A percentile compares a stretch with the other conserved stretches of the same genome.
Evolutionary conservation across 208 protist genomes (phyloP).

Genomic region (Herpetomonas tarakana): DNA sequence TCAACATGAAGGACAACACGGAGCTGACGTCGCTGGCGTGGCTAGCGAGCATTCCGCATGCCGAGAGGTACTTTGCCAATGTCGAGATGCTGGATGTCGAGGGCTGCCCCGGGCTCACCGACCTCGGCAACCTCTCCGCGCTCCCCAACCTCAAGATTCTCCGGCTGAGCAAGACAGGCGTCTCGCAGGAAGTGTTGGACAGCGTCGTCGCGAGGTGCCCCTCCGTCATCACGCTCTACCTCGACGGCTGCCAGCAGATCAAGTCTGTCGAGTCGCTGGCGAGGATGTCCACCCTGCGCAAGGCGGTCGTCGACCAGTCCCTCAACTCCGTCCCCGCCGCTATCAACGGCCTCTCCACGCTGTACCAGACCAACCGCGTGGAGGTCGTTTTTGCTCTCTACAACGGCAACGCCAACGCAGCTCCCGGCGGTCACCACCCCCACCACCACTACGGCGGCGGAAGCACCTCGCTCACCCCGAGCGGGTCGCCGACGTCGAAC

Average conservation of each 20-base stretch:
- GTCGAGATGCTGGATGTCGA: slow-evolving; percentile 61
- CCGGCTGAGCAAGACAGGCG: slow-evolving; percentile 36
- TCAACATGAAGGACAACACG: slow-evolving; percentile 68
- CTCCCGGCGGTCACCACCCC: neutral
- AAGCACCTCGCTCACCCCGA: neutral
- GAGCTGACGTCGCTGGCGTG: slow-evolving; percentile 35
- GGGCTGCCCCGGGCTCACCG: slow-evolving; percentile 33
- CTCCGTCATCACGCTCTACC: slow-evolving; percentile 28
- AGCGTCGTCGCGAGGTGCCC: slow-evolving; percentile 19
- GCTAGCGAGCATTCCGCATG: slow-evolving; percentile 23
- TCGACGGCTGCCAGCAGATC: slow-evolving; percentile 38
- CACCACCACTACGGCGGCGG: neutral
- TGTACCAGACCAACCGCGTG: slow-evolving; percentile 18
- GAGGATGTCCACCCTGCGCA: slow-evolving; percentile 24
- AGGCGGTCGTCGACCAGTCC: slow-evolving; percentile 29
- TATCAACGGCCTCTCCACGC: slow-evolving; percentile 3
- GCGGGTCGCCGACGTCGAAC: slow-evolving; percentile 9
- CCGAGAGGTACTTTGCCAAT: slow-evolving; percentile 16
- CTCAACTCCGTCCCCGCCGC: slow-evolving; percentile 3
- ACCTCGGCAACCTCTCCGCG: slow-evolving; percentile 26
- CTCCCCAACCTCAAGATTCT: slow-evolving; percentile 42
- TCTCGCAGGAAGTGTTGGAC: slow-evolving; percentile 27
- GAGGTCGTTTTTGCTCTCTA: slow-evolving; percentile 28
- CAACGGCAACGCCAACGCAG: slow-evolving; percentile 12
- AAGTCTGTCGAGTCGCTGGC: slow-evolving; percentile 35